Evolutionary conservation across 371 early-diverging fungal species (phyloP).

Genomic region (Mortierella sp.): DNA sequence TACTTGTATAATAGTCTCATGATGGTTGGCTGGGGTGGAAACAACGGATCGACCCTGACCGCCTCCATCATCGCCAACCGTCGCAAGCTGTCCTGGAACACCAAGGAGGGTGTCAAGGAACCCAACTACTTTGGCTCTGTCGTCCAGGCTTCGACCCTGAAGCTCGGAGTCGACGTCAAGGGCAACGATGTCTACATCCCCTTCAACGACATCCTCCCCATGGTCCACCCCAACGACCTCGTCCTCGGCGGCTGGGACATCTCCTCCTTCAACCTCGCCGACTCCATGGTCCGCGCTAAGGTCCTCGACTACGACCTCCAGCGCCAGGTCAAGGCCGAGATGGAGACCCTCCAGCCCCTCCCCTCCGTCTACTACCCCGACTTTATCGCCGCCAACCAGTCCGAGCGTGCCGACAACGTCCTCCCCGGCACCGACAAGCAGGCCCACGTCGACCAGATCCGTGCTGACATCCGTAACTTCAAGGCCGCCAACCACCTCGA

Average conservation of each 20-base stretch:
- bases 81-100: constrained; percentile 88
- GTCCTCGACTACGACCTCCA: constrained; percentile 97
- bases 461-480: constrained; percentile 94
- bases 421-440: constrained; percentile 86
- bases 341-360: constrained; percentile 85
- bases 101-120: constrained; percentile 90
- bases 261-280: constrained; percentile 84
- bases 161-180: constrained; percentile 87
- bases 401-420: constrained; percentile 94
- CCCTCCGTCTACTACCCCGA: constrained; percentile 97
- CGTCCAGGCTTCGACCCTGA: constrained; percentile 94
- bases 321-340: constrained; percentile 87
- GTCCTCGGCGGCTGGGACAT: constrained; percentile 99
- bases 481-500: constrained; percentile 89
- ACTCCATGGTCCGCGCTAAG: constrained; percentile 93
- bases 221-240: constrained; percentile 96
- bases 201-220: constrained; percentile 91
- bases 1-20: constrained; percentile 79
- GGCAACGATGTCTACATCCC: constrained; percentile 92
- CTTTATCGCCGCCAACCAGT: constrained; percentile 97
- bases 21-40: constrained; percentile 99
- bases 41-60: constrained; percentile 97
- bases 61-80: constrained; percentile 96
- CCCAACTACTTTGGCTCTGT: constrained; percentile 98
- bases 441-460: constrained; percentile 90